Conservation (phyloP, 1,139 yeast species). For the Fermentozyma sake region DNA sequence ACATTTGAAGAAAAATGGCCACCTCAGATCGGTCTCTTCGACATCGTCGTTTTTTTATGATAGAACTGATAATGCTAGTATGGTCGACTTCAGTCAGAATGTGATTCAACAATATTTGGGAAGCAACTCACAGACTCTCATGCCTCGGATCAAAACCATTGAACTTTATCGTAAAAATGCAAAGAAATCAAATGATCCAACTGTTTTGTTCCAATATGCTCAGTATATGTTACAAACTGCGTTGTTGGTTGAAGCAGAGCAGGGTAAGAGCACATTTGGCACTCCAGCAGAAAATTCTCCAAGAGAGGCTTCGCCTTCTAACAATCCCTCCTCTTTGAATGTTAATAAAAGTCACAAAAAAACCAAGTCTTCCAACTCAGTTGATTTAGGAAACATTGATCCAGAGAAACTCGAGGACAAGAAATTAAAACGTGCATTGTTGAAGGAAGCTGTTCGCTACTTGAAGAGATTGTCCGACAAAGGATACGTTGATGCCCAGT, state of each 20-base stretch:
- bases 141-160: slow-evolving; percentile 82
- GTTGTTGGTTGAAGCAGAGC: slow-evolving; percentile 43
- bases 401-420: slow-evolving; percentile 22
- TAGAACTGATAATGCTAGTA: slow-evolving; percentile 30
- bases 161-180: slow-evolving; percentile 87
- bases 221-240: slow-evolving; percentile 89
- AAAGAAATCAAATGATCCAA: slow-evolving; percentile 79
- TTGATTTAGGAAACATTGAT: too few relatives aligned
- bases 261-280: slow-evolving; percentile 4
- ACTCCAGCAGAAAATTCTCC: slow-evolving; percentile 25
- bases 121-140: slow-evolving; percentile 43
- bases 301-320: slow-evolving; percentile 14
- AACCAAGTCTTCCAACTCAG: slow-evolving; percentile 16
- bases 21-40: slow-evolving; percentile 37
- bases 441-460: slow-evolving; percentile 74
- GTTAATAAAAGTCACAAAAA: slow-evolving; percentile 13
- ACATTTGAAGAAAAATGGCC: slow-evolving; percentile 18
- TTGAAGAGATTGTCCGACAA: slow-evolving; percentile 71
- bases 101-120: slow-evolving; percentile 52
- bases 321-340: slow-evolving; percentile 8
- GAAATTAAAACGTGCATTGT: slow-evolving; percentile 42
- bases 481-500: slow-evolving; percentile 88
- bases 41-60: slow-evolving; percentile 35
- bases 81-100: slow-evolving; percentile 40
- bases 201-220: slow-evolving; percentile 82